Percentiles rank a stretch among this genome's conserved stretches.
Evolutionary conservation across 2,329 filamentous ascomycete species (phyloP).

Genomic region (Colletotrichum neosansevieriae): DNA sequence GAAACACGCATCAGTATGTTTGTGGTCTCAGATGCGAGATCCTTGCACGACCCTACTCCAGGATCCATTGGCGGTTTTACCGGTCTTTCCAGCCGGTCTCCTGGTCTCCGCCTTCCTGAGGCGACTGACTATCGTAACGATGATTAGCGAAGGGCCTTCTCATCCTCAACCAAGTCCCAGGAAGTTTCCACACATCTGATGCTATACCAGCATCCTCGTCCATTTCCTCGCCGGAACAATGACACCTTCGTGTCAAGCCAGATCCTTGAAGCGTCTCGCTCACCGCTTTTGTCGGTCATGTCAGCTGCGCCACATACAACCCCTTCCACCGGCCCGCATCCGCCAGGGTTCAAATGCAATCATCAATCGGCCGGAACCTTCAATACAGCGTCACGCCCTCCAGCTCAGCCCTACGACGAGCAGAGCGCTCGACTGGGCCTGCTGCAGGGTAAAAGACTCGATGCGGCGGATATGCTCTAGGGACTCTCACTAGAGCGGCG

Average conservation of each 20-base stretch:
- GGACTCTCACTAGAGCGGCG: constrained; percentile 21
- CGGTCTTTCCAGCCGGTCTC: not conserved
- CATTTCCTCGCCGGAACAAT: not conserved
- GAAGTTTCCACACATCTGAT: not conserved
- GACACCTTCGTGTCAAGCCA: not conserved
- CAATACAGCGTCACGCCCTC: constrained; percentile 13
- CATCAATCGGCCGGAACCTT: constrained; percentile 4
- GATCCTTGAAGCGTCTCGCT: constrained; percentile 25
- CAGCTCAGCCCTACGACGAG: constrained; percentile 38
- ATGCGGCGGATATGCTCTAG: not conserved
- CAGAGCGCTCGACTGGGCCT: constrained; percentile 4
- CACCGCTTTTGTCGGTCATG: constrained; percentile 34
- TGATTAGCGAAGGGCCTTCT: not conserved
- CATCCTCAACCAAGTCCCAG: not conserved
- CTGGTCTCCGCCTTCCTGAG: not conserved
- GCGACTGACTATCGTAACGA: not conserved
- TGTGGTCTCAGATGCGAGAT: constrained; percentile 30
- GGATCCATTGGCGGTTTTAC: constrained; percentile 13
- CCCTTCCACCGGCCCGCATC: constrained; percentile 30
- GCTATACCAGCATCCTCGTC: not conserved
- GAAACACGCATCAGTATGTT: constrained; percentile 5
- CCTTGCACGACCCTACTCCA: constrained; percentile 15
- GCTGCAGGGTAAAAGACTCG: not conserved
- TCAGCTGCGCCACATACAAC: constrained; percentile 37
- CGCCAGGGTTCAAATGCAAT: constrained; percentile 25